These are phyloP conservation scores for Serpula lacrymans DNA, from an alignment of 768 basidiomycete species.

Conservation along the genomic window DNA sequence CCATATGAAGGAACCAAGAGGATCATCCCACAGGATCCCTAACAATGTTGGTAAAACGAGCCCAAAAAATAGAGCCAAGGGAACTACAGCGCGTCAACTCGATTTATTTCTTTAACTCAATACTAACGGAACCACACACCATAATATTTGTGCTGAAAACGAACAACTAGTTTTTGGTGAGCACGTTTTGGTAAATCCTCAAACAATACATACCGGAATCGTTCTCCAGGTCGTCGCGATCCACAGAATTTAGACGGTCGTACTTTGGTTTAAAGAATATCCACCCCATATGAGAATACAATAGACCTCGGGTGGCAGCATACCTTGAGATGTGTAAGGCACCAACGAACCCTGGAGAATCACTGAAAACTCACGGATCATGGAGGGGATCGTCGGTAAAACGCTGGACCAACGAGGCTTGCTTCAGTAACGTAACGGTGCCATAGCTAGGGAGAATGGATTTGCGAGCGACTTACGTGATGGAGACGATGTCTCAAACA, in stretches of 20 bases:
- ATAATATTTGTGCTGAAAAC: constrained; percentile 69
- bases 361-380: constrained; percentile 48
- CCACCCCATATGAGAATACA: constrained; percentile 84
- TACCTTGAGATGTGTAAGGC: constrained; percentile 41
- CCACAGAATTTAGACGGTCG: constrained; percentile 56
- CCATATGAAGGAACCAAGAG: constrained; percentile 67
- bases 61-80: constrained; percentile 56
- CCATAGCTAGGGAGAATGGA: not conserved
- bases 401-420: constrained; percentile 36
- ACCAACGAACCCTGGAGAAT: not conserved
- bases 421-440: constrained; percentile 2
- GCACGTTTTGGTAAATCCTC: not conserved
- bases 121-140: constrained; percentile 32
- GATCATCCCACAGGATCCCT: constrained; percentile 59
- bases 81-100: constrained; percentile 36
- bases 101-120: not conserved
- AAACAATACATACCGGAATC: constrained; percentile 55
- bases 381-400: constrained; percentile 68
- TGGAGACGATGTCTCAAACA: constrained; percentile 72
- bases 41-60: constrained; percentile 54
- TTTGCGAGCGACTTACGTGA: constrained; percentile 58
- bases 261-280: constrained; percentile 78
- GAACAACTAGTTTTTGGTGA: constrained; percentile 51
- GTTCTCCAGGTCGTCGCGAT: constrained; percentile 61
- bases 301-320: constrained; percentile 66